Evolutionary conservation across 163 green algal genomes (phyloP).

Genomic region (Volvox carteri): DNA sequence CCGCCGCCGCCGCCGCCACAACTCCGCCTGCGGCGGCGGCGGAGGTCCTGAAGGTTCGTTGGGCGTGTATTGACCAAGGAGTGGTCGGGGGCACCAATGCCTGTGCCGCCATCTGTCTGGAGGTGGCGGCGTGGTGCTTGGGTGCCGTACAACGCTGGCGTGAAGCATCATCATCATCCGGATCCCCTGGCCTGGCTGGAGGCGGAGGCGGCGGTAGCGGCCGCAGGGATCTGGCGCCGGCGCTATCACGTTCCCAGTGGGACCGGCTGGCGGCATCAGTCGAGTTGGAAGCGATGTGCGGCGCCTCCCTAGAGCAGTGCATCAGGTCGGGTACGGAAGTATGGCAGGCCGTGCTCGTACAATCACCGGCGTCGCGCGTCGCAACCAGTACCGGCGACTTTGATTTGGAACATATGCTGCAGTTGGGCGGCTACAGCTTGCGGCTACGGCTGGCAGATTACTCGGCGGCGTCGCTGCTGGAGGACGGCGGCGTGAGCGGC

Average conservation of each 20-base stretch:
- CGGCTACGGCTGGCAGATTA: constrained; percentile 42
- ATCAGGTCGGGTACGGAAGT: constrained; percentile 26
- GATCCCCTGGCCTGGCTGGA: not conserved
- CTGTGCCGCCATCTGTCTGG: constrained; percentile 43
- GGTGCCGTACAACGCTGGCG: constrained; percentile 1
- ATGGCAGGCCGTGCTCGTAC: constrained; percentile 28
- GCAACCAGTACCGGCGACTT: constrained; percentile 42
- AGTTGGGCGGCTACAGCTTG: constrained; percentile 37
- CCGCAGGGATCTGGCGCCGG: constrained; percentile 5
- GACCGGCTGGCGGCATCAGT: not conserved
- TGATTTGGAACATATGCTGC: constrained; percentile 53
- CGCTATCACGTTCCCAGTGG: constrained; percentile 16
- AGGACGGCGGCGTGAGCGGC: not conserved
- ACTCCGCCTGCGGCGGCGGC: not conserved
- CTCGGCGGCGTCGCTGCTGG: constrained; percentile 21
- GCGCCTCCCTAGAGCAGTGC: constrained; percentile 21
- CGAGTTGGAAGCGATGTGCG: constrained; percentile 17
- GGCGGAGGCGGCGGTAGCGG: not conserved
- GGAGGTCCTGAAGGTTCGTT: constrained; percentile 49
- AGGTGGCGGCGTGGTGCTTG: constrained; percentile 49
- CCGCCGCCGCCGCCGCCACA: too few species aligned
- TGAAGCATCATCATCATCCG: not conserved
- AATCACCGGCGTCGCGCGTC: not conserved
- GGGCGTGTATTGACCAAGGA: constrained; percentile 38
- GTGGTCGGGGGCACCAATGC: constrained; percentile 34